These are phyloP conservation scores for Gymnopilus junonius DNA, from an alignment of 768 basidiomycete genomes.

Conservation along the genomic window DNA sequence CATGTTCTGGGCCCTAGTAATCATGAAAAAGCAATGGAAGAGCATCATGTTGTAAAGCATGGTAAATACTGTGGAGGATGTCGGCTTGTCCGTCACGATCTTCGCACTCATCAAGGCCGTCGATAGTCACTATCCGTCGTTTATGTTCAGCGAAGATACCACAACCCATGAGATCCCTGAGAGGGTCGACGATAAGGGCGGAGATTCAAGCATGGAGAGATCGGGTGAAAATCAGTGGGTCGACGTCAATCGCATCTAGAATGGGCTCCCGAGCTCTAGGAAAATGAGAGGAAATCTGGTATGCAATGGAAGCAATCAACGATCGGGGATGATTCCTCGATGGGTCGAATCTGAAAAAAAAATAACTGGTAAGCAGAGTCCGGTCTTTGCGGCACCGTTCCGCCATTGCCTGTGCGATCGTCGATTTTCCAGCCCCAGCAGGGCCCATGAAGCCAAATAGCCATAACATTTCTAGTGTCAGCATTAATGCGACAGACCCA, in stretches of 20 bases:
- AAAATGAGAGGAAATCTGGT: neutral
- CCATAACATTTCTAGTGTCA: neutral
- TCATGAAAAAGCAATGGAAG: neutral
- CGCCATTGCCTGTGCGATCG: constrained; percentile 9
- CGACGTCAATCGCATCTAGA: neutral
- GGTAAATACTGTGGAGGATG: neutral
- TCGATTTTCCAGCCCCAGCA: constrained; percentile 17
- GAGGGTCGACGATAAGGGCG: constrained; percentile 5
- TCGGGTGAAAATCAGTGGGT: constrained; percentile 6
- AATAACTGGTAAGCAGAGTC: constrained; percentile 5
- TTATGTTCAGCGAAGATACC: no score
- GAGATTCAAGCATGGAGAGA: constrained; percentile 1
- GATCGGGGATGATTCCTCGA: neutral
- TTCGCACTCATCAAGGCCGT: neutral
- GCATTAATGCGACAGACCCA: neutral
- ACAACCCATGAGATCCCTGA: no score
- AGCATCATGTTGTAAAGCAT: neutral
- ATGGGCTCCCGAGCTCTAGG: neutral
- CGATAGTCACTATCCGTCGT: no score
- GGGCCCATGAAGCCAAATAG: constrained; percentile 14
- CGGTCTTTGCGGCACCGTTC: neutral
- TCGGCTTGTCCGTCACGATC: neutral
- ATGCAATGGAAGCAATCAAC: constrained; percentile 9
- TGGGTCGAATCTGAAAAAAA: constrained; percentile 6
- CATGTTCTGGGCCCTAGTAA: neutral